Conservation (phyloP, 2,329 filamentous ascomycete genomes). For the Lachnellula occidentalis region DNA sequence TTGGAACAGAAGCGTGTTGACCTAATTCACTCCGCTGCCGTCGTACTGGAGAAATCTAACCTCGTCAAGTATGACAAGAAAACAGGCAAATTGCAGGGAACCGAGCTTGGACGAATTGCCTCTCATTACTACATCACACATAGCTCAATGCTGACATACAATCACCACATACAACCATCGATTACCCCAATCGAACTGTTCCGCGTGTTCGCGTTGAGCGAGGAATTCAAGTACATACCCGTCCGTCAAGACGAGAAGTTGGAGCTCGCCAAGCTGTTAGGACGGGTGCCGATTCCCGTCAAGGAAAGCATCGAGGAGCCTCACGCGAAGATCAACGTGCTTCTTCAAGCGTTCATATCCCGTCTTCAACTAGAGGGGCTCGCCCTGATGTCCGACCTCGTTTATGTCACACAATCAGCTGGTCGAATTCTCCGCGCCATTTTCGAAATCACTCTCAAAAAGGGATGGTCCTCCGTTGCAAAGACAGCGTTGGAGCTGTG, state of each 20-base stretch:
- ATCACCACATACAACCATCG: constrained; percentile 86
- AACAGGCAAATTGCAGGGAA: constrained; percentile 79
- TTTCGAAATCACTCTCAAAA: constrained; percentile 96
- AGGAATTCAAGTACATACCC: constrained; percentile 98
- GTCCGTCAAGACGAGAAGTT: constrained; percentile 97
- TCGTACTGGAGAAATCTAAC: constrained; percentile 78
- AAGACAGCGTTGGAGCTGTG: constrained; percentile 90
- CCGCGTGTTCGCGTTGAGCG: constrained; percentile 90
- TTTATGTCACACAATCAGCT: constrained; percentile 96
- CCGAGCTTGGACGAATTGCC: constrained; percentile 89
- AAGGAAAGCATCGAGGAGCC: constrained; percentile 97
- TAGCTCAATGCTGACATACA: constrained; percentile 95
- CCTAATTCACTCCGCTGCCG: constrained; percentile 87
- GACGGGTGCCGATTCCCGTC: constrained; percentile 87
- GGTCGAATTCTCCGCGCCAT: constrained; percentile 92
- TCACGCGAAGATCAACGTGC: constrained; percentile 95
- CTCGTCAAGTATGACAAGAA: constrained; percentile 95
- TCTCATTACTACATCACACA: constrained; percentile 99
- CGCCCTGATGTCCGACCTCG: constrained; percentile 95
- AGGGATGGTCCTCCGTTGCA: constrained; percentile 90
- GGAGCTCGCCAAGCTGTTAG: constrained; percentile 85
- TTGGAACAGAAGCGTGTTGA: constrained; percentile 98
- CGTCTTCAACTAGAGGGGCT: constrained; percentile 89
- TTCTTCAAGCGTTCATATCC: constrained; percentile 94
- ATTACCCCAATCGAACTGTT: constrained; percentile 95